Base-by-base conservation (phyloP, 495 filamentous ascomycete species). In the Penicillium paradoxum region DNA sequence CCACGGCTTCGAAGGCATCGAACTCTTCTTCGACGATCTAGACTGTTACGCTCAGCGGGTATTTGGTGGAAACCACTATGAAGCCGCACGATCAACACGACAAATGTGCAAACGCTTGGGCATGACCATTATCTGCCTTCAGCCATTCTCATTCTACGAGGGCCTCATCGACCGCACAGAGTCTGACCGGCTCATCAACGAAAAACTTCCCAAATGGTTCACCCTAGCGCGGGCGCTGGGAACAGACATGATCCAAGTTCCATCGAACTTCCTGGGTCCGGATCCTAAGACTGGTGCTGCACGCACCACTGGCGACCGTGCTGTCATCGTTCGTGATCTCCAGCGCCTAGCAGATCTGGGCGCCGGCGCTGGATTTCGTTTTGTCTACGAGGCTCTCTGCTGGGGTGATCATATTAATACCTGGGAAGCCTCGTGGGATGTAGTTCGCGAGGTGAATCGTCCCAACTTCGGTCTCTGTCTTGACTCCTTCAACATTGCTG, bases 11-110 rank as follows among this genome's bases (percentile, higher is more conserved):
- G 64, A 79, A 53, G 88, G 84, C 36, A 82, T 91, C 57, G 89
- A 92, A 66, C 74, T 90, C 30, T 90, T 90, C 75, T 83, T 85
- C 65, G 89, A 92, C 68, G 89, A 95, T 68, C 79, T 91, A 27
- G 72, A 80, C 54, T 78, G 82, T 60, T 56, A 87, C 24, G 85
- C 85, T 6, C 56, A 65, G 27, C 80, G 86, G 56, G 81, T 85
- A 45, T 69, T 66, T 50, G 53, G 60, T 4, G 63, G 73, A 9
- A 74, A 78, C 49, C 79, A 84, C 46, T 51, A 80, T 45, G 71
- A 70, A 32, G 88, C 88, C 4, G 86, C 87, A 24, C 62, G 66
- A 1, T 64, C 76, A 30, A 78, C 87, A 29, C 69, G 69, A 9
- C 54, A 59, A 0, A 70, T 87, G 29, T 89, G 86, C 66, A 68